Evolutionary conservation across 75 land plant species (phyloP).

Genomic region (Selaginella moellendorffii): DNA sequence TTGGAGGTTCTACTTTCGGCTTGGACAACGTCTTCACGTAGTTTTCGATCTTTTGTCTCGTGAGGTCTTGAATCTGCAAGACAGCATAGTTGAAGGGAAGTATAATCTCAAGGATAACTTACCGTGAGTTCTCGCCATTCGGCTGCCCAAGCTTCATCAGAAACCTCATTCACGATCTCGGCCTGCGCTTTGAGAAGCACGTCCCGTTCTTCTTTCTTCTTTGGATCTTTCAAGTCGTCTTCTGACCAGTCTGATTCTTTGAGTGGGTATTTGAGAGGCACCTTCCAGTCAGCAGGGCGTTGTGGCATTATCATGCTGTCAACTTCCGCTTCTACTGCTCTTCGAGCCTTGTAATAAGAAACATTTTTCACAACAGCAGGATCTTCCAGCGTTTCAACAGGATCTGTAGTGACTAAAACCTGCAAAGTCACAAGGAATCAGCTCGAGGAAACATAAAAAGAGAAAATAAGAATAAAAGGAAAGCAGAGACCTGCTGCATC

Average conservation of each 20-base stretch:
- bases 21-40: background rate
- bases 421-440: slow-evolving; percentile 14
- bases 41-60: slow-evolving; percentile 36
- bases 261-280: slow-evolving; percentile 30
- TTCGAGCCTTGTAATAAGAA: slow-evolving; percentile 68
- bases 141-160: slow-evolving; percentile 62
- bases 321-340: slow-evolving; percentile 62
- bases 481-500: slow-evolving; percentile 58
- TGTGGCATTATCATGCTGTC: slow-evolving; percentile 63
- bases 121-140: slow-evolving; percentile 85
- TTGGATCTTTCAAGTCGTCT: slow-evolving; percentile 63
- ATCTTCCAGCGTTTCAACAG: slow-evolving; percentile 61
- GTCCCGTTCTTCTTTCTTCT: slow-evolving; percentile 42
- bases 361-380: slow-evolving; percentile 64
- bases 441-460: background rate
- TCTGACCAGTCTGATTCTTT: slow-evolving; percentile 53
- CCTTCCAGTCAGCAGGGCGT: slow-evolving; percentile 75
- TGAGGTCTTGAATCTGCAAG: slow-evolving; percentile 37
- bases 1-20: background rate
- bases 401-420: slow-evolving; percentile 56
- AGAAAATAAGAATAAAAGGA: background rate
- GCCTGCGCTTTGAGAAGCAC: slow-evolving; percentile 51
- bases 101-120: background rate
- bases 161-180: slow-evolving; percentile 39
- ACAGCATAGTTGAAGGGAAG: background rate